A percentile compares a stretch with the other conserved stretches of the same genome.
Conservation (phyloP, 2,329 filamentous ascomycete genomes). For the Botrytis fragariae region DNA sequence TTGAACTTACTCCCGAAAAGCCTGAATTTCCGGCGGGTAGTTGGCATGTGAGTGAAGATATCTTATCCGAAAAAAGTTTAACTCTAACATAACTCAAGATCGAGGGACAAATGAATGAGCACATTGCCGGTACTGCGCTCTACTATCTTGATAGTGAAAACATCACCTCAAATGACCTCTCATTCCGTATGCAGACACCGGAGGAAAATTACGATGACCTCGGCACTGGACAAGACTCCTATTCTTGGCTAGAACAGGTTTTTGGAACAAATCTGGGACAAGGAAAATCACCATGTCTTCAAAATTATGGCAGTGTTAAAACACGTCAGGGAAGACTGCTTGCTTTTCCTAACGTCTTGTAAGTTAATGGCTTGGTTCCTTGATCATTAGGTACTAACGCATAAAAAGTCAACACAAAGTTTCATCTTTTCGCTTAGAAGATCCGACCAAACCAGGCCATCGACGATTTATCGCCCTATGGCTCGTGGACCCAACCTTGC, state of each 20-base stretch:
- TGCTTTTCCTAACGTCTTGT: slow-evolving; percentile 44
- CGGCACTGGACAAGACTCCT: slow-evolving; percentile 16
- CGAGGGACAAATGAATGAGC: slow-evolving; percentile 45
- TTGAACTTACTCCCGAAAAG: slow-evolving; percentile 56
- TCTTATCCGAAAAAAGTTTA: neutral
- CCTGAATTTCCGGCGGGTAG: slow-evolving; percentile 47
- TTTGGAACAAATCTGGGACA: slow-evolving; percentile 22
- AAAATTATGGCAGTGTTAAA: slow-evolving; percentile 43
- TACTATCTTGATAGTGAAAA: slow-evolving; percentile 52
- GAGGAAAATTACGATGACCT: neutral
- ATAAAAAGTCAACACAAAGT: slow-evolving; percentile 48
- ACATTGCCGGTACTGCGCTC: slow-evolving; percentile 52
- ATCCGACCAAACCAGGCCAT: slow-evolving; percentile 52
- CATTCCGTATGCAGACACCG: slow-evolving; percentile 42
- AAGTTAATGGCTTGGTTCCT: neutral
- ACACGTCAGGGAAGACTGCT: slow-evolving; percentile 43
- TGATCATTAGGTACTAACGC: neutral
- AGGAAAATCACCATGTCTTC: slow-evolving; percentile 27
- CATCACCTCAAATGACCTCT: slow-evolving; percentile 44
- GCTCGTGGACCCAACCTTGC: slow-evolving; percentile 54
- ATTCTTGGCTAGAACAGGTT: slow-evolving; percentile 26
- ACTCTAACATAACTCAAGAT: neutral
- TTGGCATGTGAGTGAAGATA: slow-evolving; percentile 46
- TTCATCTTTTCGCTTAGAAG: slow-evolving; percentile 49
- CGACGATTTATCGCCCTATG: slow-evolving; percentile 57